Conservation (phyloP, 306 rosid species). For the Hippophae rhamnoides region DNA sequence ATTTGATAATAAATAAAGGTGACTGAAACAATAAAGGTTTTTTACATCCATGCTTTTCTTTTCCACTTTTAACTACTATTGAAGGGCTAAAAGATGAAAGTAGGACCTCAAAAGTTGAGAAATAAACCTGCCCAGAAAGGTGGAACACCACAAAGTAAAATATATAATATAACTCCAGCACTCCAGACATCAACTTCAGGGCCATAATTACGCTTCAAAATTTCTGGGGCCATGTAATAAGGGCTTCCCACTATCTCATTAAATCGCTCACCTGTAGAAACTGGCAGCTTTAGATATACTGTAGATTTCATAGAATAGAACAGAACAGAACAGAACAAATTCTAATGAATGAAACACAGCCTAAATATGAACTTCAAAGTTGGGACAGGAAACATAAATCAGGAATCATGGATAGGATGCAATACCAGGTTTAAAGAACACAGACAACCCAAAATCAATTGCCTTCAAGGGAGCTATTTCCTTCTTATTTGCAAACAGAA, state of each 20-base stretch:
- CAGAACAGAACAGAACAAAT: too few species aligned
- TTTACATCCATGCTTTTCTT: too few species aligned
- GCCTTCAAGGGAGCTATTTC: conserved; percentile 47
- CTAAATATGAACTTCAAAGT: not conserved
- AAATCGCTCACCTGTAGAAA: conserved; percentile 34
- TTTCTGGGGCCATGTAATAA: conserved; percentile 86
- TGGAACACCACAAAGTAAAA: conserved; percentile 73
- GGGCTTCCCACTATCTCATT: conserved; percentile 80
- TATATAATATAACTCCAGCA: conserved; percentile 78
- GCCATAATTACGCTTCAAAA: conserved; percentile 67
- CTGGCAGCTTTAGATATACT: conserved; percentile 5
- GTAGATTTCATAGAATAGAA: too few species aligned
- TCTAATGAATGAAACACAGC: too few species aligned
- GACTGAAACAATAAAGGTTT: too few species aligned
- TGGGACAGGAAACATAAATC: not conserved
- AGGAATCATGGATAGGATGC: not conserved
- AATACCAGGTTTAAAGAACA: conserved; percentile 46
- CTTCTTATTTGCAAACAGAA: conserved; percentile 50
- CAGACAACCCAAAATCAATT: conserved; percentile 52
- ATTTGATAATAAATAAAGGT: too few species aligned
- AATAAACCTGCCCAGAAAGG: conserved; percentile 91
- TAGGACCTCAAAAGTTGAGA: not conserved
- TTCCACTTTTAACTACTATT: not conserved
- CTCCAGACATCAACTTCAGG: conserved; percentile 89
- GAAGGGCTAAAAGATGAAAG: not conserved